Evolutionary conservation across 306 rosid genomes (phyloP).

Genomic region (Datisca glomerata): DNA sequence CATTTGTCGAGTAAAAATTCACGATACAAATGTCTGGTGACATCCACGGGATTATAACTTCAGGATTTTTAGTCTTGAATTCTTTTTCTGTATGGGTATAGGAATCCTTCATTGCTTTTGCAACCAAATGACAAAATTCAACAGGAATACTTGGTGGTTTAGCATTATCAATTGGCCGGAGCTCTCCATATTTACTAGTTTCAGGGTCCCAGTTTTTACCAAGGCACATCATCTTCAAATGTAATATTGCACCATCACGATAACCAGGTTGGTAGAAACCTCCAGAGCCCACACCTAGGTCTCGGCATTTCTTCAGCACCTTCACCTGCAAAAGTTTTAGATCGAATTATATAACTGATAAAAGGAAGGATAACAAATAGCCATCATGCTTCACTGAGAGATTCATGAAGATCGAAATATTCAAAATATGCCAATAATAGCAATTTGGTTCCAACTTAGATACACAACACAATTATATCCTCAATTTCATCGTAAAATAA

Average conservation of each 20-base stretch:
- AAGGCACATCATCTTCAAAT: constrained; percentile 79
- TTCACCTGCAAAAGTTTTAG: constrained; percentile 11
- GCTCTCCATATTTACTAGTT: constrained; percentile 26
- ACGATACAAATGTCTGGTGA: constrained; percentile 55
- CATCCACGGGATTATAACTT: constrained; percentile 26
- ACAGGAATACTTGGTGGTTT: constrained; percentile 41
- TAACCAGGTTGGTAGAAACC: constrained; percentile 88
- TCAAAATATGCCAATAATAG: background rate
- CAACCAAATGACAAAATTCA: constrained; percentile 27
- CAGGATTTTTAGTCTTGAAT: constrained; percentile 6
- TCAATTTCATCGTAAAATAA: no score
- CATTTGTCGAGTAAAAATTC: constrained; percentile 47
- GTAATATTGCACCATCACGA: constrained; percentile 36
- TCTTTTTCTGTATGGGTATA: constrained; percentile 13
- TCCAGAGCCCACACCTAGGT: constrained; percentile 45
- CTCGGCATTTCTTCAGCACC: constrained; percentile 40
- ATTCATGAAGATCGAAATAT: background rate
- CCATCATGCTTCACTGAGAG: no score
- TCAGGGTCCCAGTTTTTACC: constrained; percentile 86
- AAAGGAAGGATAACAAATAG: no score
- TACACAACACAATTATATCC: background rate
- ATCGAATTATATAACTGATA: no score
- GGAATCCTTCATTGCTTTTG: constrained; percentile 31
- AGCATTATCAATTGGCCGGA: constrained; percentile 34
- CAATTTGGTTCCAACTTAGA: background rate